A percentile compares a stretch with the other conserved stretches of the same genome.
Conservation (phyloP, 495 filamentous ascomycete genomes). For the Letharia lupina region DNA sequence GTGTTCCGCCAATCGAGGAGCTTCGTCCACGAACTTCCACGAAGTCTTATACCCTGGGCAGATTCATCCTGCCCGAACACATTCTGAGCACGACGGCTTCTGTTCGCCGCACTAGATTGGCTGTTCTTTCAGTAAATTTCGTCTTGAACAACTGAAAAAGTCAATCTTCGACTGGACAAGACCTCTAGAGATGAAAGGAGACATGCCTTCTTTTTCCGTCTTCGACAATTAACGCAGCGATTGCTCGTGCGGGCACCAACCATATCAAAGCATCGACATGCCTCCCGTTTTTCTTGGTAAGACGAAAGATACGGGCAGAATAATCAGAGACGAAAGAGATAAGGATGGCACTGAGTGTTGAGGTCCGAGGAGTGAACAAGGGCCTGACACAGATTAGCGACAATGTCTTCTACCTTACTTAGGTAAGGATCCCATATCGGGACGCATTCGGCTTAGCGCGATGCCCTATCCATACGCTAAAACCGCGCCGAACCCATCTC, state of each 20-base stretch:
- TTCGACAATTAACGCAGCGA: constrained; percentile 12
- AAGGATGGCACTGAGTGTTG: no score
- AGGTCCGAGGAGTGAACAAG: no score
- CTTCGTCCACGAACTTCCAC: constrained; percentile 10
- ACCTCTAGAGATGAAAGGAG: background rate
- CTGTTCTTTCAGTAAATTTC: background rate
- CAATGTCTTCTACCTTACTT: no score
- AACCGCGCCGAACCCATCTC: no score
- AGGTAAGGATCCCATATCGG: background rate
- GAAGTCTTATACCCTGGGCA: constrained; percentile 5
- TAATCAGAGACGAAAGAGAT: background rate
- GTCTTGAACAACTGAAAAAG: background rate
- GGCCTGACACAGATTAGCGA: no score
- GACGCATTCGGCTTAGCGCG: background rate
- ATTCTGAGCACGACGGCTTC: constrained; percentile 2
- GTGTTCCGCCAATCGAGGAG: constrained; percentile 4
- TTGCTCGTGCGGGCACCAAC: constrained; percentile 7
- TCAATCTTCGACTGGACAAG: background rate
- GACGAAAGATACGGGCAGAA: background rate
- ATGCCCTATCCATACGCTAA: background rate
- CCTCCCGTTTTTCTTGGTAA: background rate
- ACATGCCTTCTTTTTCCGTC: constrained; percentile 11
- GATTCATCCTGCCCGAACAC: background rate
- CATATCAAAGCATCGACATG: background rate
- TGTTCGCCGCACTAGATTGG: constrained; percentile 9